Base-by-base conservation (phyloP, 2,329 filamentous ascomycete genomes). In the Aspergillus clavatus region DNA sequence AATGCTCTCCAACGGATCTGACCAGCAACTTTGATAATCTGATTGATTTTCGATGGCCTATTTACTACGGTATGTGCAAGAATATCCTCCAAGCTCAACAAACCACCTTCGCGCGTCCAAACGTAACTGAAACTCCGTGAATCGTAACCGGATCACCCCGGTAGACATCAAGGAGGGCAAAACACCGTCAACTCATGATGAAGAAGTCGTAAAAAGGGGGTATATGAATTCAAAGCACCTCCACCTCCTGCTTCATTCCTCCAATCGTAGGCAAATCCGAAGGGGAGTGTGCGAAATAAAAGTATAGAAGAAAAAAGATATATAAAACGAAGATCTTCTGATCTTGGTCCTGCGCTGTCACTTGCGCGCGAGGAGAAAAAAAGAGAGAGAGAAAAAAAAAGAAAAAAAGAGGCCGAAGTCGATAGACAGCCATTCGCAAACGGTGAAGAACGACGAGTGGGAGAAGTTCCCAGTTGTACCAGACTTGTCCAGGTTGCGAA, bases 181-280 rank as follows among this genome's bases (percentile, higher is more conserved):
- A 8, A 29, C 52, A 55, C 53, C 61, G 55, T 66, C 53, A 62
- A 61, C 55, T 66, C 62, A 46, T 67, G 52, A 57, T 42, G 52
- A 52, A 51, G 54, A 58, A 55, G 40, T 57, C 53, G 46, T 65
- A 61, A 55, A 49, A 46, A 39, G 36, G 36, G n/a, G 29, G 40
- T 33, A 33, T 45, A 46, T 39, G 52, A 55, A 54, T 52, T 38
- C 53, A 52, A 57, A 55, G 49, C 50, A 52, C 50, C 46, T 50
- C 38, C 40, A 31, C 47, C 37, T 45, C 42, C 45, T 37, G 24
- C 29, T 33, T 35, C 24, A 38, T 27, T 28, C 45, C 18, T 48
- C 39, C 18, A 44, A 14, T 46, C 29, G 29, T 45, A 21, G n/a
- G n/a, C n/a, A 28, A 29, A 12, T 11, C 10, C 16, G 31, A 28